Evolutionary conservation across 768 basidiomycete species (phyloP), one percentile per base, ranked within the genome.

Genomic region (Leucosporidium yakuticum): DNA sequence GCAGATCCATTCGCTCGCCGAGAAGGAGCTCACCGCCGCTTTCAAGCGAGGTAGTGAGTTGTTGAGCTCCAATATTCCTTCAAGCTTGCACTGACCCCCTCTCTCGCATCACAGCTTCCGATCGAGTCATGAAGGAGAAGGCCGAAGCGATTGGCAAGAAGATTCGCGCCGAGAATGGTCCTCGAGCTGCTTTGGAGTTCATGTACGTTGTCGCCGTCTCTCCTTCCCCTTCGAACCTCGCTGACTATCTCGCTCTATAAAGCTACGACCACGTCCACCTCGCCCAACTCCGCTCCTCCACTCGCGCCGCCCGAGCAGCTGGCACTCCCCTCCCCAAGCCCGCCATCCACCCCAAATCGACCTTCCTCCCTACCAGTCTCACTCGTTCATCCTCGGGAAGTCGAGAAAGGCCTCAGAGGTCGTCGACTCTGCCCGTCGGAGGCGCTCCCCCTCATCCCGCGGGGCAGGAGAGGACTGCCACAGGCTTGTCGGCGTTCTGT

Each of bases 101-200:
- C 95, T 0, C 81, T 98, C 34, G 75, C 83, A 31, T 82, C 48
- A 94, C 93, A 21, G 96, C 95, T 15, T 89, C 89, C 21, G 91
- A 96, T 76, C 79, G 81, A 66, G 95, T 87, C 78, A 91, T 95
- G 79, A 89, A 94, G 67, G 85, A 86, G 49, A 86, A 90, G 47
- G 95, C 95, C 15, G 88, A 83, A 77, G 76, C 84, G 44, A 80
- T 97, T 20, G 95, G 94, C 12, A 88, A 94, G 80, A 84, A 87
- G 74, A 95, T 98, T 65, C 84, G 90, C 74, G 82, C 82, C 70
- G 92, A 63, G 44, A 55, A 63, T 31, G 62, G 62, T 8, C 51
- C 54, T 9, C 53, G 62, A 27, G 21, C 29, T 20, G 57, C 57
- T 32, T 32, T 58, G 25, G 36, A 31, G 12, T 58, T 58, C 36